Base-by-base conservation (phyloP, 2,329 filamentous ascomycete genomes). In the Emydomyces testavorans region DNA sequence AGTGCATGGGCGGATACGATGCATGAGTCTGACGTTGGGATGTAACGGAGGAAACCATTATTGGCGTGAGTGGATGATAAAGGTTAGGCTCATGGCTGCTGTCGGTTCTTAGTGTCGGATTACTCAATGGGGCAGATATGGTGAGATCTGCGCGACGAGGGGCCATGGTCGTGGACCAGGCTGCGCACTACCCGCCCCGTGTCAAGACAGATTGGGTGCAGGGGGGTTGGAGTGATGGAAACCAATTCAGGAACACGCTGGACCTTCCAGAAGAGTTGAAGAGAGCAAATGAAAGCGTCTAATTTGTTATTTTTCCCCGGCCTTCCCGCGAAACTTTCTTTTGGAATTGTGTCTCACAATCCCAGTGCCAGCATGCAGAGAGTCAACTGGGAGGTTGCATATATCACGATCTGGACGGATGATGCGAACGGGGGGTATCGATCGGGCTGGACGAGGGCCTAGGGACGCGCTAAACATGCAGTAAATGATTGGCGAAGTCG, bases 41-140 rank as follows among this genome's bases (percentile, higher is more conserved):
- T 43, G 48, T 43, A 41, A 15, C n/a, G 41, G 28, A 50, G 44
- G 26, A 40, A 41, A 32, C 47, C 49, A 40, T n/a, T n/a, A n/a
- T 42, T 28, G 51, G 48, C 39, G 46, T 39, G 28, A 56, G 50
- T 24, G 50, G 45, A 20, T 48, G 34, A 40, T 34, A 39, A 18
- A 47, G 11, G 15, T 46, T 28, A 20, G 49, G 52, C 48, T 34
- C 36, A 46, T 52, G 15, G 45, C 16, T 34, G 46, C 50, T 38
- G 48, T 55, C 37, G 49, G 49, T 48, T 50, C 52, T 48, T 49
- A 51, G 46, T 41, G 36, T 39, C 31, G 49, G 43, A 45, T 57
- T 55, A 45, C 57, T 55, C 38, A 61, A 52, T 15, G 58, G 58
- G 35, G 59, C 55, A 10, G 60, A 62, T 46, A 62, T 62, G 50